These are phyloP conservation scores for Cercospora sp. DNA, from an alignment of 2,329 filamentous ascomycete genomes.

Conservation along the genomic window DNA sequence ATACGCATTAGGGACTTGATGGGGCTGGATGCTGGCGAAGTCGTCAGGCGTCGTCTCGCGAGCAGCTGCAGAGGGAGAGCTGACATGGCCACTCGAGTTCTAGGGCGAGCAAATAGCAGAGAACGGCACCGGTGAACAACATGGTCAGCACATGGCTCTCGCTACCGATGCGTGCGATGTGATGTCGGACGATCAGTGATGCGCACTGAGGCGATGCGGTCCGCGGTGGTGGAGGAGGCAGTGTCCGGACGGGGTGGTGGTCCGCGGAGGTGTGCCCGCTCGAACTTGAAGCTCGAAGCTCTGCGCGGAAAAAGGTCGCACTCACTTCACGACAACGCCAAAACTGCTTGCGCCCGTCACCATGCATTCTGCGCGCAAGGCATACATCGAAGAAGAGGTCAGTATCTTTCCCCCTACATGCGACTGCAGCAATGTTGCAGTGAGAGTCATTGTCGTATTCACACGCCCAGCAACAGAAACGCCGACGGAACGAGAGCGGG, in stretches of 20 bases:
- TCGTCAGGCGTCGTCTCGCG: conserved; percentile 25
- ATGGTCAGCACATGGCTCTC: conserved; percentile 15
- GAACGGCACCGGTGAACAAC: conserved; percentile 26
- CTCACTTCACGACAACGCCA: not conserved
- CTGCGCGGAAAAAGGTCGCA: not conserved
- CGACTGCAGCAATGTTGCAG: not conserved
- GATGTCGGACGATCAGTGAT: not conserved
- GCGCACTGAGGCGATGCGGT: not conserved
- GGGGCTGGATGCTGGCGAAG: conserved; percentile 24
- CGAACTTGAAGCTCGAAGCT: not conserved
- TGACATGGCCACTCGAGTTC: conserved; percentile 31
- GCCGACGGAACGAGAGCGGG: conserved; percentile 18
- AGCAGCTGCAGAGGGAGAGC: conserved; percentile 27
- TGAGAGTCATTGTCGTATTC: conserved; percentile 34
- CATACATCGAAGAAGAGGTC: conserved; percentile 90
- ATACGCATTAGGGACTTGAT: conserved; percentile 12
- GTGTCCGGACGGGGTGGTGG: not conserved
- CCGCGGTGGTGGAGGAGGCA: not conserved
- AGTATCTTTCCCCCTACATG: conserved; percentile 37
- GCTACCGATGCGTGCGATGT: not conserved
- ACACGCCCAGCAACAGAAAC: conserved; percentile 26
- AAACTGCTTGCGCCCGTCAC: not conserved
- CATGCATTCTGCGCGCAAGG: conserved; percentile 79
- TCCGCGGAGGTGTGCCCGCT: not conserved
- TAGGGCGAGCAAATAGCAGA: conserved; percentile 25